Conservation (phyloP, 495 filamentous ascomycete species). For the Penicillium ucsense region DNA sequence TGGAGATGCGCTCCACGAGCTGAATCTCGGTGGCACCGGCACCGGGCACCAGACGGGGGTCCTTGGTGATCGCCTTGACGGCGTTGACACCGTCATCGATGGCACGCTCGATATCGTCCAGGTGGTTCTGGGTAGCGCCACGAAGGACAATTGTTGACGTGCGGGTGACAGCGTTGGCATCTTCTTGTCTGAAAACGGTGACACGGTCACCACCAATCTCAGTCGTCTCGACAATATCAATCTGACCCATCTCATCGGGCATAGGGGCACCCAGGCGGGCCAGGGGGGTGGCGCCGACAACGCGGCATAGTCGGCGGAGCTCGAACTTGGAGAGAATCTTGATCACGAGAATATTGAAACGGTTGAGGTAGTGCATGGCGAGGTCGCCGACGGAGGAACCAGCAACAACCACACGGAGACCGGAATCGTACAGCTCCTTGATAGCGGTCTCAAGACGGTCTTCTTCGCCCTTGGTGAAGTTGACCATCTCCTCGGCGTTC, state of each 20-base stretch:
- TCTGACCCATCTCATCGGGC: constrained; percentile 96
- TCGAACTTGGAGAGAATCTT: constrained; percentile 99
- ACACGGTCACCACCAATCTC: constrained; percentile 99
- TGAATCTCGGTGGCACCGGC: constrained; percentile 95
- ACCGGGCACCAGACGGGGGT: constrained; percentile 82
- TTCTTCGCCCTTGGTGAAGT: constrained; percentile 97
- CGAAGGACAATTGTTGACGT: constrained; percentile 93
- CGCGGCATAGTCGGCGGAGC: constrained; percentile 82
- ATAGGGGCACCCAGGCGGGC: constrained; percentile 95
- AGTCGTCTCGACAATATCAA: constrained; percentile 93
- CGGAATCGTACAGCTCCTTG: constrained; percentile 93
- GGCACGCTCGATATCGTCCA: constrained; percentile 94
- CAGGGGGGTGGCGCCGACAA: constrained; percentile 91
- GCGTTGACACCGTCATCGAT: constrained; percentile 99
- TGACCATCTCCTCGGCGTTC: constrained; percentile 96
- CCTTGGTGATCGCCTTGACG: constrained; percentile 95
- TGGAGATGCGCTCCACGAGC: constrained; percentile 82
- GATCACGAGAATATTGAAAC: constrained; percentile 89
- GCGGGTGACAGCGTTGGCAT: constrained; percentile 77
- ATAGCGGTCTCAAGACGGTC: constrained; percentile 77
- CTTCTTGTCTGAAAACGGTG: constrained; percentile 96
- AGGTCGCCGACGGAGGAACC: constrained; percentile 90
- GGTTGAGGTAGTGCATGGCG: constrained; percentile 95
- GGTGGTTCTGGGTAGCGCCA: constrained; percentile 93
- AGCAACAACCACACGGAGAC: constrained; percentile 82